Evolutionary conservation across 345 rosid species (phyloP), one percentile per base, ranked within the genome.

Genomic region (Physaria fendleri): DNA sequence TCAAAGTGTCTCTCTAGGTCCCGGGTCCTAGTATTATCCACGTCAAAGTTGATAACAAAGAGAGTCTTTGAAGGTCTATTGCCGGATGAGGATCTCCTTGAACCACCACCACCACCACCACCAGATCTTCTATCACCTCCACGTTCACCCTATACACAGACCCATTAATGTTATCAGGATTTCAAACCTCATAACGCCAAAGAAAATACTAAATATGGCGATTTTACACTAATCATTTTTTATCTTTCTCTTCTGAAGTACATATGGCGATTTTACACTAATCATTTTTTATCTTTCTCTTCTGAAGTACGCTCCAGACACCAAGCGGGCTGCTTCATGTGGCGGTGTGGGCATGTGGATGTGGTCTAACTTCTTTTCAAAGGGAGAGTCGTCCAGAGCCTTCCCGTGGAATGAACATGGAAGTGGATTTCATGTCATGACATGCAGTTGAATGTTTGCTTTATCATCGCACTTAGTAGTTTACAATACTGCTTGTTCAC

Each of bases 1-100:
- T 92, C 96, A 69, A 88, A 92, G 73, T 88, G 98, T 76, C 81
- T 86, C 78, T 92, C 98, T 59, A 92, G 71, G 65, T 92, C 98
- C 77, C 87, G 80, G 20, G 88, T 85, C 71, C 88, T 86, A 5
- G 96, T 88, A 56, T 73, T 69, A 35, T 82, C 79, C 2, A 96
- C 87, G 77, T 92, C 98, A 76, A 92, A 92, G 77, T 88, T 92
- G 40, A 92, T 88, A 44, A 92, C 95, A 74, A 92, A 92, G 74
- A 88, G 75, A 20, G 98, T 88, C 75, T 92, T 92, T 15, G 98
- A 85, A 64, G 96, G 98, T 56, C 79, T 85, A 35, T 65, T 44
- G 62, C 65, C 78, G 30, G 82, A 28, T 58, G 97, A 80, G 34
- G 85, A 76, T 77, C 83, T 81, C 74, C 77, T 78, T 38, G 92